A percentile compares a stretch with the other conserved stretches of the same genome.
Conservation (phyloP, 169 alveolate genomes). For the Eimeria sp. region DNA sequence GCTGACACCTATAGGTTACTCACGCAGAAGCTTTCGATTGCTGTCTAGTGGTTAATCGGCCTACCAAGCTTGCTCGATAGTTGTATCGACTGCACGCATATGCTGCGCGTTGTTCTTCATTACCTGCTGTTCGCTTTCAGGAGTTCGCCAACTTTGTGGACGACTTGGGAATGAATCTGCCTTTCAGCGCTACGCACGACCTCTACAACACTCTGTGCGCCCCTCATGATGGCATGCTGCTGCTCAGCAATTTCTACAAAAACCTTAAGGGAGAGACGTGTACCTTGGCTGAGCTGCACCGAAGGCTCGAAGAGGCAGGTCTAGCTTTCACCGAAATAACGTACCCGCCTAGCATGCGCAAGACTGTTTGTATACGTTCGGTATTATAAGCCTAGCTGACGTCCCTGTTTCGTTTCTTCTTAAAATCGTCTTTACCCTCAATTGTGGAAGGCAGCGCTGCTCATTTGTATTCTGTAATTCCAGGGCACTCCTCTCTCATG, state of each 20-base stretch:
- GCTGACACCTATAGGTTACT: background rate
- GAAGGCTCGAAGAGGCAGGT: slow-evolving; percentile 83
- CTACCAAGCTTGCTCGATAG: background rate
- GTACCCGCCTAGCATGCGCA: background rate
- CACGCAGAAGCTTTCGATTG: background rate
- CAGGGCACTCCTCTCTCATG: background rate
- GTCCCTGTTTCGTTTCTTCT: background rate
- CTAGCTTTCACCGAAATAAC: background rate
- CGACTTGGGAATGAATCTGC: slow-evolving; percentile 79
- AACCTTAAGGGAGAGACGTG: slow-evolving; percentile 79
- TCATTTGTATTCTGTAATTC: background rate
- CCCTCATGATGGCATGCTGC: slow-evolving; percentile 72
- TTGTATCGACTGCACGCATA: background rate
- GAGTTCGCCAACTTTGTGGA: slow-evolving; percentile 83
- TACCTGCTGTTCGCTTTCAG: background rate
- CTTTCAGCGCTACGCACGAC: slow-evolving; percentile 70
- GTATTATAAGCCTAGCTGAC: background rate
- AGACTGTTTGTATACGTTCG: background rate
- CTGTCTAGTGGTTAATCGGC: background rate
- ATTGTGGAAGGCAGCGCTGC: no score
- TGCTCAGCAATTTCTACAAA: slow-evolving; percentile 69
- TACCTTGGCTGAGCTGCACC: slow-evolving; percentile 67
- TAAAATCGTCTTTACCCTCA: background rate
- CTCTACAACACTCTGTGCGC: slow-evolving; percentile 65
- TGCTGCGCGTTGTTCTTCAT: background rate